Evolutionary conservation across 1,284 basidiomycete genomes (phyloP).

Genomic region (Fistulinella cinereoalba): DNA sequence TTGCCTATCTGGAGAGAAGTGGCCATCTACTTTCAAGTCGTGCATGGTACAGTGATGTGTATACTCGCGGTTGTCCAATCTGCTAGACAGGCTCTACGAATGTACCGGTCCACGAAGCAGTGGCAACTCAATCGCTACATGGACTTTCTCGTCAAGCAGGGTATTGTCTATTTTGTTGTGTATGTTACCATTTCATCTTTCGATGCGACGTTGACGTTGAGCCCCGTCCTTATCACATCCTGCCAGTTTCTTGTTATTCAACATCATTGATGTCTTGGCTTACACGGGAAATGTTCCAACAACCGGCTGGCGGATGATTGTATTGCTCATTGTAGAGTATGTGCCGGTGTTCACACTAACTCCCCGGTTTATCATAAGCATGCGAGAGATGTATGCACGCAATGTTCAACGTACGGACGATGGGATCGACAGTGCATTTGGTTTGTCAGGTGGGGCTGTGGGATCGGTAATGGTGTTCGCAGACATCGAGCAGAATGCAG

Average conservation of each 20-base stretch:
- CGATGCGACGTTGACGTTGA: background rate
- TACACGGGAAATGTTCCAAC: background rate
- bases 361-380: background rate
- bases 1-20: background rate
- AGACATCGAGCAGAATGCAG: no score
- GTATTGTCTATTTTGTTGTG: background rate
- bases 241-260: background rate
- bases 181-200: no score
- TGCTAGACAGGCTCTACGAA: background rate
- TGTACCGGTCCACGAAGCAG: background rate
- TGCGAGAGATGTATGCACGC: background rate
- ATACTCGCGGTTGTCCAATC: background rate
- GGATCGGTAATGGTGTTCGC: no score
- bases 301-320: background rate
- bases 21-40: background rate
- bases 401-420: background rate
- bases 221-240: no score
- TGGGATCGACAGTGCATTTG: background rate
- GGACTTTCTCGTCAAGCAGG: background rate
- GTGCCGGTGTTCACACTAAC: background rate
- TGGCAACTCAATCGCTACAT: background rate
- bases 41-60: background rate
- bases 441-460: no score
- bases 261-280: background rate
- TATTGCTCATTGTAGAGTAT: no score